Percentiles rank a stretch among this genome's conserved stretches.
These are phyloP conservation scores for Laguncularia racemosa DNA, from an alignment of 345 rosid species.

Conservation along the genomic window DNA sequence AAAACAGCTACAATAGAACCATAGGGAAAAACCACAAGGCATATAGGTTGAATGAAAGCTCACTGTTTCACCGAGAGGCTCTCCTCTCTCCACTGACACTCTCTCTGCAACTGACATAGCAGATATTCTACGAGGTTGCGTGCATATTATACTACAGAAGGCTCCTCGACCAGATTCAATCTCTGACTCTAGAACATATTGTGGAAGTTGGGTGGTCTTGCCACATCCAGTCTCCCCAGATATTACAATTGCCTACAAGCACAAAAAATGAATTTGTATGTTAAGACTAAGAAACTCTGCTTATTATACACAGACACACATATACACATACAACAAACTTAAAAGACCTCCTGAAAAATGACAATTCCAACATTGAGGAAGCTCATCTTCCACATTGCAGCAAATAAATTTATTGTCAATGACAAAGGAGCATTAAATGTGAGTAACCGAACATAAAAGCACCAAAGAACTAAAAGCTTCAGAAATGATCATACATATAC, in stretches of 20 bases:
- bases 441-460: neutral
- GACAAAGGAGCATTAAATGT: no score
- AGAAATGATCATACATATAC: no score
- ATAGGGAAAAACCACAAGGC: neutral
- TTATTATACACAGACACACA: no score
- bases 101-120: conserved; percentile 97
- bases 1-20: no score
- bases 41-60: conserved; percentile 18
- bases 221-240: conserved; percentile 99
- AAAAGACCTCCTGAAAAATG: no score
- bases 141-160: conserved; percentile 90
- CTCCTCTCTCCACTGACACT: conserved; percentile 95
- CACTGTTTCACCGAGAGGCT: conserved; percentile 95
- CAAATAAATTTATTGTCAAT: no score
- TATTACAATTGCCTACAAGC: conserved; percentile 73
- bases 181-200: conserved; percentile 89
- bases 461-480: no score
- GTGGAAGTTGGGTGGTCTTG: conserved; percentile 99
- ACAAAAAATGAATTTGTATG: conserved; percentile 6
- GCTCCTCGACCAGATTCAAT: conserved; percentile 99
- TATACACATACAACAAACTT: no score
- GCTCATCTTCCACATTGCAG: no score
- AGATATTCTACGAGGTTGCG: conserved; percentile 97
- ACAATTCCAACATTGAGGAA: no score
- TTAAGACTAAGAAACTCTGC: neutral